Conservation (phyloP, 2,329 filamentous ascomycete species). For the Lithohypha guttulata region DNA sequence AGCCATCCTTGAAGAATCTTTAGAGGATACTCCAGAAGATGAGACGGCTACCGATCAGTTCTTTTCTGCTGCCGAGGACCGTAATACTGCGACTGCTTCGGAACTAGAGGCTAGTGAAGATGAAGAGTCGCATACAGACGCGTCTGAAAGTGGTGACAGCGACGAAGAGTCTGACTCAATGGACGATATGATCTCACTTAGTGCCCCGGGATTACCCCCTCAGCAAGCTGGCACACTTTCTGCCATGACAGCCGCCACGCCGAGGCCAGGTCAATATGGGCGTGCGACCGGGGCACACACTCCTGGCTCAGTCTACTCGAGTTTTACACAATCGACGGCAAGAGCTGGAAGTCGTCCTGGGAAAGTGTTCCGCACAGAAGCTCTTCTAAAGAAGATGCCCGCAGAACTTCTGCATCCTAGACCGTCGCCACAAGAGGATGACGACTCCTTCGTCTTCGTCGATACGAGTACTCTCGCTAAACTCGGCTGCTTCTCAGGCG, state of each 20-base stretch:
- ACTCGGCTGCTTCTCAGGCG: slow-evolving; percentile 91
- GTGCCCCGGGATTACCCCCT: slow-evolving; percentile 66
- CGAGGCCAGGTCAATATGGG: slow-evolving; percentile 55
- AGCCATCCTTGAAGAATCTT: slow-evolving; percentile 49
- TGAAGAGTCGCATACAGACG: slow-evolving; percentile 52
- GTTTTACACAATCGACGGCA: slow-evolving; percentile 73
- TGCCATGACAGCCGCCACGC: slow-evolving; percentile 69
- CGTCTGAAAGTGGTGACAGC: slow-evolving; percentile 43
- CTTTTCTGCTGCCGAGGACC: slow-evolving; percentile 81
- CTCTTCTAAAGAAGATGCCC: slow-evolving; percentile 60
- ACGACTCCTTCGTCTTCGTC: slow-evolving; percentile 77
- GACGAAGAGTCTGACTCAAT: slow-evolving; percentile 76
- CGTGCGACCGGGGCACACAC: slow-evolving; percentile 66
- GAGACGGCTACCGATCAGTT: slow-evolving; percentile 75
- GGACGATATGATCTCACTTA: slow-evolving; percentile 87
- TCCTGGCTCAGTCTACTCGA: slow-evolving; percentile 81
- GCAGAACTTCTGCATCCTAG: slow-evolving; percentile 75
- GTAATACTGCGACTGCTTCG: slow-evolving; percentile 33
- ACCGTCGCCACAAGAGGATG: slow-evolving; percentile 73
- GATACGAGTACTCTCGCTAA: slow-evolving; percentile 76
- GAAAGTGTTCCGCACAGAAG: slow-evolving; percentile 74
- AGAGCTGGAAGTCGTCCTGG: slow-evolving; percentile 61
- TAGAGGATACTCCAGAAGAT: slow-evolving; percentile 58
- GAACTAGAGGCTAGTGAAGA: slow-evolving; percentile 45
- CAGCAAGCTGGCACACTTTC: slow-evolving; percentile 69